Evolutionary conservation across 1,139 yeast genomes (phyloP), one percentile per base, ranked within the genome.

Genomic region (Taiozyma sp.): DNA sequence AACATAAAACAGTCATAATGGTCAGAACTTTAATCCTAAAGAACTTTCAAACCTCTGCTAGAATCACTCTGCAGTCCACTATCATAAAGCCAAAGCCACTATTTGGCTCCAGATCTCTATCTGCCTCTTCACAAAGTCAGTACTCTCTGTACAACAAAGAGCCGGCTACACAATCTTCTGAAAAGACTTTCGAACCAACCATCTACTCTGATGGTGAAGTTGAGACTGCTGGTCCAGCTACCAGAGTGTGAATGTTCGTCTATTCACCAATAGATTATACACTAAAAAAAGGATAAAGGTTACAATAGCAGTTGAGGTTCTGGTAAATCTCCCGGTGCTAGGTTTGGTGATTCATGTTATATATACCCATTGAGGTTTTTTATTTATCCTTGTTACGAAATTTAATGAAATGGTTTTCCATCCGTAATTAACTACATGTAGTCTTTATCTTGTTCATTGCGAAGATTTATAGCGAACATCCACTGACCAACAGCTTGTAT

Each of bases 181-280:
- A 51, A 9, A 28, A 37, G 9, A 14, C 40, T 16, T 47, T 50
- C 10, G 52, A 53, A 43, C 65, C 63, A 50, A 60, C 62, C 11
- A 56, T 62, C 45, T 62, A 58, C 51, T 60, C 63, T 30, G 65
- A 61, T 41, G 64, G 61, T 37, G 64, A 62, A 54, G 63, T 62
- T 43, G 65, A 62, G 50, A 62, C 64, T 42, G 64, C 62, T 30
- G 62, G 62, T 47, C 65, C 65, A 34, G 51, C 53, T 39, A 57
- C 57, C 47, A 62, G 63, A 50, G 53, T 60, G 40, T 61, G 42
- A 47, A 9, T 37, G 14, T n/a, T n/a, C n/a, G n/a, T n/a, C n/a
- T n/a, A n/a, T n/a, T n/a, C 5, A 19, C 24, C 7, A 16, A 22
- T 11, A 37, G 11, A 37, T 37, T 37, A 37, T 16, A 19, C 24